Percentiles rank a stretch among this genome's conserved stretches.
Evolutionary conservation across 2,329 filamentous ascomycete genomes (phyloP).

Genomic region (Arthrobotrys entomopaga): DNA sequence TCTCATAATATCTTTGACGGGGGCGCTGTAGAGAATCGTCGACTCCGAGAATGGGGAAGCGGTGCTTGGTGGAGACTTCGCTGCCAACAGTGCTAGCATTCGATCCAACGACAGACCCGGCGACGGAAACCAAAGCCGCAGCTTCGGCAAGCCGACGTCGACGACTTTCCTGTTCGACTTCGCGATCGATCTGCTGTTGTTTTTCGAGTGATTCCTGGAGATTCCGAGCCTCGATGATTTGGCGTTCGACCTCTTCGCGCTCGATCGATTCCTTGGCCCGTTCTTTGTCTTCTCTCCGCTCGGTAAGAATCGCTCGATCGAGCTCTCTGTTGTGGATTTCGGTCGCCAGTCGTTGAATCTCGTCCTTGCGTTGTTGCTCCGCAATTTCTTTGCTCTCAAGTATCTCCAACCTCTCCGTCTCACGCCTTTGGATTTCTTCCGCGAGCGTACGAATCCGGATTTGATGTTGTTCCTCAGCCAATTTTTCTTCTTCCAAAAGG

Average conservation of each 20-base stretch:
- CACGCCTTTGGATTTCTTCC: constrained; percentile 47
- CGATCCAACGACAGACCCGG: constrained; percentile 38
- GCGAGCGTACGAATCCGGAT: constrained; percentile 35
- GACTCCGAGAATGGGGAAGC: constrained; percentile 30
- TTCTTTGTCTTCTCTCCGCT: constrained; percentile 47
- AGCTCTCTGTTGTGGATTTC: constrained; percentile 50
- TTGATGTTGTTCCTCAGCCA: constrained; percentile 37
- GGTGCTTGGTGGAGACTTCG: constrained; percentile 22
- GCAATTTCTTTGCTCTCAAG: constrained; percentile 47
- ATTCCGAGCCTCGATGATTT: constrained; percentile 38
- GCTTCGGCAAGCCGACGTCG: constrained; percentile 47
- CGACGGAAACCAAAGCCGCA: constrained; percentile 24
- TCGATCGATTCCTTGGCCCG: constrained; percentile 45
- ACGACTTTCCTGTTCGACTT: constrained; percentile 47
- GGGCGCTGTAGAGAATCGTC: constrained; percentile 32
- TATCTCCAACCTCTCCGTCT: constrained; percentile 34
- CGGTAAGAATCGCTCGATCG: constrained; percentile 43
- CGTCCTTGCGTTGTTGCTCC: constrained; percentile 48
- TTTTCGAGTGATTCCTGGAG: constrained; percentile 38
- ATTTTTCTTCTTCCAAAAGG: constrained; percentile 37
- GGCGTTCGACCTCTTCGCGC: constrained; percentile 45
- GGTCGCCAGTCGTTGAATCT: constrained; percentile 33
- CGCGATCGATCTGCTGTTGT: constrained; percentile 34
- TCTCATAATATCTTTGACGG: constrained; percentile 36
- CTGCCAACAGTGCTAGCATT: constrained; percentile 12